Base-by-base conservation (phyloP, 495 filamentous ascomycete species). In the Bacidia gigantensis region DNA sequence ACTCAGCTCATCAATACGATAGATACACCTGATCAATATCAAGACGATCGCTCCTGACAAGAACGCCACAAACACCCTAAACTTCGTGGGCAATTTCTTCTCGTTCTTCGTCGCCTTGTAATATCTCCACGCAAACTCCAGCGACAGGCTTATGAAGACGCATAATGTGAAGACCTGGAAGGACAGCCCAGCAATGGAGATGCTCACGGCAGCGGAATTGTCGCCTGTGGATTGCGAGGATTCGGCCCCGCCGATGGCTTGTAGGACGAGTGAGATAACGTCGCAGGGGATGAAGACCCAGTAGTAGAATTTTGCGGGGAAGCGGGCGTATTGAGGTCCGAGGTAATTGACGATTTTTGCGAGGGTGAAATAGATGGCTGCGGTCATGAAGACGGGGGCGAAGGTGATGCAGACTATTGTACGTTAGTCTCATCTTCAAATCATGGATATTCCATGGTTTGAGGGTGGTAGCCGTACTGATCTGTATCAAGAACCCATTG, bases 351-450 rank as follows among this genome's bases (percentile, higher is more conserved):
- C 68, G 40, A 62, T 59, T 50, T 63, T 59, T 11, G 66, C 63
- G 52, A 73, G 62, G n/a, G 74, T 78, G 49, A 80, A 63, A 61
- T 83, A 83, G 51, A 82, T 75, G 14, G 70, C 76, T 0, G 78
- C 78, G 12, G 75, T 70, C 53, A 75, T 69, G 56, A 75, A 81
- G 25, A 77, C 72, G 0, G 79, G 79, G 1, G 67, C 76, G 26
- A 75, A 66, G 10, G 72, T 77, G 22, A 83, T 66, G 50, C 74
- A 78, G 54, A 78, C 56, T 53, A 38, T 17, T 32, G 12, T n/a
- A n/a, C n/a, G n/a, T n/a, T n/a, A n/a, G n/a, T n/a, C n/a, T n/a
- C n/a, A n/a, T n/a, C n/a, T n/a, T n/a, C n/a, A 29, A 10, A 14
- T 38, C 20, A 26, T 9, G 2, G 44, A 23, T n/a, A 26, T 20